phyloP scores from a whole-genome alignment of 257 asterid genomes.

The Perilla frutescens region DNA sequence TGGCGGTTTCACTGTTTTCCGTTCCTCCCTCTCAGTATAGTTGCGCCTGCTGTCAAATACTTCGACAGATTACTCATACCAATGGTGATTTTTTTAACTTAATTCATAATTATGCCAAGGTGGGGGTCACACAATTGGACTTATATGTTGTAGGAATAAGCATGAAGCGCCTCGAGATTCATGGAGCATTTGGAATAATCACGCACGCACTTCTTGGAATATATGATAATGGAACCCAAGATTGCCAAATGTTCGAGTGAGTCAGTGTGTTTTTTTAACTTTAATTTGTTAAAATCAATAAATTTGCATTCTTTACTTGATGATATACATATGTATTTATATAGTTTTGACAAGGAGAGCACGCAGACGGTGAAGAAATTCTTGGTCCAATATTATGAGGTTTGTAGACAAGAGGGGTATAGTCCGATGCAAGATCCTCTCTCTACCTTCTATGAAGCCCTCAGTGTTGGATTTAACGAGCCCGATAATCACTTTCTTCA shows the following conservation, averaged over 20 bases:
- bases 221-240: slow-evolving; percentile 43
- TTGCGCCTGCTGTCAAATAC: slow-evolving; percentile 64
- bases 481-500: slow-evolving; percentile 37
- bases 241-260: slow-evolving; percentile 62
- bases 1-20: slow-evolving; percentile 35
- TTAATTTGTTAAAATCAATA: no score
- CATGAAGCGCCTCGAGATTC: slow-evolving; percentile 65
- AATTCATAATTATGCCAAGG: background rate
- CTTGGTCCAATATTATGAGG: slow-evolving; percentile 65
- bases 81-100: slow-evolving; percentile 47
- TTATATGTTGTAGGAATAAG: slow-evolving; percentile 42
- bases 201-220: slow-evolving; percentile 62
- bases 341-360: slow-evolving; percentile 58
- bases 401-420: slow-evolving; percentile 66
- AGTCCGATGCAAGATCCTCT: slow-evolving; percentile 62
- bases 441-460: slow-evolving; percentile 61
- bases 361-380: slow-evolving; percentile 57
- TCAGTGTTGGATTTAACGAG: slow-evolving; percentile 55
- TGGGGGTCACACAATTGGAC: no score
- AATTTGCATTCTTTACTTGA: no score
- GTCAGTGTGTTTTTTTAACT: slow-evolving; percentile 9
- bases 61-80: slow-evolving; percentile 69
- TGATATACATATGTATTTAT: no score
- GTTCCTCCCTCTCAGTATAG: slow-evolving; percentile 39
- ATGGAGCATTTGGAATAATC: slow-evolving; percentile 74